phyloP scores from a whole-genome alignment of 257 asterid species.

The Capsicum chinense region DNA sequence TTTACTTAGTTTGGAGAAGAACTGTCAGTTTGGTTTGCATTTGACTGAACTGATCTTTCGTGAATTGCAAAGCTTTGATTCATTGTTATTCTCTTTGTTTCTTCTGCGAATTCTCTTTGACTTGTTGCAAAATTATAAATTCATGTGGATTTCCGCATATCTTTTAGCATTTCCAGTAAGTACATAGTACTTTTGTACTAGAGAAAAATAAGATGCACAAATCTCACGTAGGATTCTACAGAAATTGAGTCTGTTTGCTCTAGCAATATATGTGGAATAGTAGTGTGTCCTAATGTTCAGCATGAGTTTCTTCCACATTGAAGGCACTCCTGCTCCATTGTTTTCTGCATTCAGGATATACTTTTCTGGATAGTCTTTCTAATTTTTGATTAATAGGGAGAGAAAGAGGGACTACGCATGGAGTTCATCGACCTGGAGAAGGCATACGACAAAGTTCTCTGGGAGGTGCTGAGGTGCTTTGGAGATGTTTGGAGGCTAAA shows the following conservation, averaged over 20 bases:
- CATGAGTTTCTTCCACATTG: background rate
- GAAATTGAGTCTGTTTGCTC: background rate
- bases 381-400: background rate
- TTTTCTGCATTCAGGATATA: constrained; percentile 4
- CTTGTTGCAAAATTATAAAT: background rate
- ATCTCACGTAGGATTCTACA: constrained; percentile 9
- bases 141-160: background rate
- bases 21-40: constrained; percentile 10
- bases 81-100: background rate
- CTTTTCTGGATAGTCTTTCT: background rate
- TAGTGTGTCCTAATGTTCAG: background rate
- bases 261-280: constrained; percentile 1
- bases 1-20: constrained; percentile 1
- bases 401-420: no score
- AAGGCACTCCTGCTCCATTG: background rate
- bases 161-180: background rate
- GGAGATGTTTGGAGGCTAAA: no score
- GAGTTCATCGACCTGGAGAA: no score
- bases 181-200: background rate
- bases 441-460: no score
- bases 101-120: constrained; percentile 22
- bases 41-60: background rate
- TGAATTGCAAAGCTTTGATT: background rate
- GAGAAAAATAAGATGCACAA: background rate
- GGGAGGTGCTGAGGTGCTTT: no score